Evolutionary conservation across 345 rosid genomes (phyloP).

Genomic region (Chamaenerion angustifolium): DNA sequence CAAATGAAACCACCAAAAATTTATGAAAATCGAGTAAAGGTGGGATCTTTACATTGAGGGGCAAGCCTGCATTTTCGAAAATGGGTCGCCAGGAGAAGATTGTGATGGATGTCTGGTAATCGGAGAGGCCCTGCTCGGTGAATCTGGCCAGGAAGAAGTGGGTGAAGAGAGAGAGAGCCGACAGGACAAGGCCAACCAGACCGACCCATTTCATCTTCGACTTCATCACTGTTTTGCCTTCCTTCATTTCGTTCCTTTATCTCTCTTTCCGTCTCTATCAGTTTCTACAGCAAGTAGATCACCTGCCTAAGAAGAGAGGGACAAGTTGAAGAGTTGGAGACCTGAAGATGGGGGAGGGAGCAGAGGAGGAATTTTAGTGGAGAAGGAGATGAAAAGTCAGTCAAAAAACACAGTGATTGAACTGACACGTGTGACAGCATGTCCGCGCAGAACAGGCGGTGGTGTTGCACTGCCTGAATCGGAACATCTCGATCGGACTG

Average conservation of each 20-base stretch:
- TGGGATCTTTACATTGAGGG: not conserved
- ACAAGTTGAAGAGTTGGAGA: too few relatives aligned
- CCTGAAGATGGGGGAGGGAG: too few relatives aligned
- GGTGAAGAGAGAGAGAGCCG: slow-evolving; percentile 54
- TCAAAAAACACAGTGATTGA: too few relatives aligned
- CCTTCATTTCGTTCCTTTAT: slow-evolving; percentile 23
- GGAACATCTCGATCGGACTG: too few relatives aligned
- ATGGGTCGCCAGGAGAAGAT: slow-evolving; percentile 96
- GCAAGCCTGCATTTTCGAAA: slow-evolving; percentile 27
- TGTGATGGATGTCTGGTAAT: slow-evolving; percentile 75
- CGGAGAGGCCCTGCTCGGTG: slow-evolving; percentile 51
- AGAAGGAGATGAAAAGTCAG: too few relatives aligned
- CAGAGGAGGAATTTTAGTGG: too few relatives aligned
- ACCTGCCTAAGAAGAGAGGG: too few relatives aligned
- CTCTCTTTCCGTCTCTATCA: slow-evolving; percentile 1
- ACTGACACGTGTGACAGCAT: too few relatives aligned
- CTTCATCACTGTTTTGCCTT: slow-evolving; percentile 57
- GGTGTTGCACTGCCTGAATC: too few relatives aligned
- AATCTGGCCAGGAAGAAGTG: slow-evolving; percentile 84
- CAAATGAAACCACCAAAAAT: too few relatives aligned
- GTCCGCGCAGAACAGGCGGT: too few relatives aligned
- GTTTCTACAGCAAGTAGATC: not conserved
- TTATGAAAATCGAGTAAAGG: not conserved
- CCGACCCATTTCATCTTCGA: slow-evolving; percentile 90
- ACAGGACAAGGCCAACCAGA: slow-evolving; percentile 57